phyloP scores from a whole-genome alignment of 176 grass and related monocot species.

The Stipa capillata region DNA sequence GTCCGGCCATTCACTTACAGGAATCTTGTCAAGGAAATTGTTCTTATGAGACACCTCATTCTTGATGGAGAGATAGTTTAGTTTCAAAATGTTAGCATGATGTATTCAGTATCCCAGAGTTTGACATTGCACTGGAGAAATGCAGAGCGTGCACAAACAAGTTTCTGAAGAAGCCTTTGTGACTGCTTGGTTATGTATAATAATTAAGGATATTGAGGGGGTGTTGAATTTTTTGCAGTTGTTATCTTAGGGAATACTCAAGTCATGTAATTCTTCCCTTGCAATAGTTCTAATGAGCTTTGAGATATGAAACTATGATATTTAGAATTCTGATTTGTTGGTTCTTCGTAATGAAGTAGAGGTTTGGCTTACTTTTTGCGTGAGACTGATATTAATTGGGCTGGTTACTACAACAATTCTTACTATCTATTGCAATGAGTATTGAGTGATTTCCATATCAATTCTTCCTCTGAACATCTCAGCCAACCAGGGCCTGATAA shows the following conservation, averaged over 20 bases:
- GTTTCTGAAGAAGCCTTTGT: background rate
- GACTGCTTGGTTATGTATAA: background rate
- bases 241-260: background rate
- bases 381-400: background rate
- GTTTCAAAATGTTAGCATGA: background rate
- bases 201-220: background rate
- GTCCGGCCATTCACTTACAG: constrained; percentile 82
- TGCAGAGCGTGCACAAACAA: background rate
- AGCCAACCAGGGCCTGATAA: background rate
- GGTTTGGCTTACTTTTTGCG: background rate
- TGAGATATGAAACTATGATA: background rate
- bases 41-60: constrained; percentile 73
- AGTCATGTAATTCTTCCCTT: background rate
- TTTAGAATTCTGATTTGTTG: background rate
- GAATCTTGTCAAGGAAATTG: constrained; percentile 96
- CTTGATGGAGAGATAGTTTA: constrained; percentile 70
- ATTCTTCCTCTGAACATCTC: background rate
- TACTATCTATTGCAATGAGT: background rate
- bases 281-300: background rate
- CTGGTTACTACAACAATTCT: background rate
- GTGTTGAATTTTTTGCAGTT: background rate
- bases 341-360: background rate
- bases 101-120: background rate
- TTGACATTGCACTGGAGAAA: background rate
- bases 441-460: background rate